Base-by-base conservation (phyloP, 208 protist genomes). In the Angomonas desouzai region DNA sequence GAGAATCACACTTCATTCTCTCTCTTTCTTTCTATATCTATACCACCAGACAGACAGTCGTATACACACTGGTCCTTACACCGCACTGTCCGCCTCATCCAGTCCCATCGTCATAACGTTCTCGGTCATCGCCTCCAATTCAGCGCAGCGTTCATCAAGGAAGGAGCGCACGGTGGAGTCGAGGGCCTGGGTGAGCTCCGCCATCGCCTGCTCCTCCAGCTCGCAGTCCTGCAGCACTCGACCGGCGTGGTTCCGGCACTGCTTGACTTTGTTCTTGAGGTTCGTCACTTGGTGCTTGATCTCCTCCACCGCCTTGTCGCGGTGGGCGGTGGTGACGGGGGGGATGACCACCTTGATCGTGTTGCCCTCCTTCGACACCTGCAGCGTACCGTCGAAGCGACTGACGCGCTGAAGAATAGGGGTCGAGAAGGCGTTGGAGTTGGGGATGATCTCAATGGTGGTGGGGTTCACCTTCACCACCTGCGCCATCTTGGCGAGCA, bases 101-200 rank as follows among this genome's bases (percentile, higher is more conserved):
- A 82, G 70, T 25, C 87, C 87, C 83, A 93, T 91, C 22, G 84
- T 87, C 68, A 86, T 89, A n/a, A 94, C 85, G 58, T 91, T 79
- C 63, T 79, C 77, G 11, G 81, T 64, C 10, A 92, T 48, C 34
- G 83, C 62, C 68, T 94, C 73, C 47, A 94, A 63, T 68, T 94
- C 85, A 23, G 53, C 64, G 55, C 72, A 68, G 62, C 91, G 89
- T 51, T 94, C 88, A 49, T 89, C 85, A 23, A 83, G 73, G 56
- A 92, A 94, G 10, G 70, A 43, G 38, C 78, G 72, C 6, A 79
- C 64, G 9, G 78, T 79, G n/a, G 64, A 55, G 63, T 90, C 85
- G 38, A 94, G 61, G 25, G 64, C 53, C 20, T 70, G 64, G n/a
- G 72, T 29, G 1, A 94, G 81, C 74, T 87, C 85, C 38, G 71